These are phyloP conservation scores for Wallemia hederae DNA, from an alignment of 1,284 basidiomycete genomes.

Conservation along the genomic window DNA sequence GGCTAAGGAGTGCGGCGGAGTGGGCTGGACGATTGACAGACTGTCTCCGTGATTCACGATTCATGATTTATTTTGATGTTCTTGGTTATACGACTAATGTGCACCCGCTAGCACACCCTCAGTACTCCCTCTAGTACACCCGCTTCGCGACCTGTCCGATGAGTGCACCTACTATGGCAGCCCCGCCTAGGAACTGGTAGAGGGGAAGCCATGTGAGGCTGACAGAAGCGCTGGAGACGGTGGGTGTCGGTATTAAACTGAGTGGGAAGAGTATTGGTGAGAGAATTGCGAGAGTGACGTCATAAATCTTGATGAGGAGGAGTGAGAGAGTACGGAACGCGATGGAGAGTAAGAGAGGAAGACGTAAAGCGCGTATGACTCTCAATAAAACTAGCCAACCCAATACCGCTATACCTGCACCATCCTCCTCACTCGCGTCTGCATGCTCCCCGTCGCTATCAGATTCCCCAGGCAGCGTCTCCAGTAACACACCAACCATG, in stretches of 20 bases:
- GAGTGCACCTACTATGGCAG: neutral
- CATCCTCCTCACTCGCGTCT: neutral
- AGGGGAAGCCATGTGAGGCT: neutral
- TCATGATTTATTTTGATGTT: too few relatives aligned
- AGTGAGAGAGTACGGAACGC: neutral
- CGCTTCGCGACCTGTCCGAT: neutral
- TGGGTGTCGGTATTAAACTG: neutral
- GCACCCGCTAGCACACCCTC: too few relatives aligned
- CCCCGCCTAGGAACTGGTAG: neutral
- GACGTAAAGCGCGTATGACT: neutral
- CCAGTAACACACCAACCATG: neutral
- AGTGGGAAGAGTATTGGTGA: neutral
- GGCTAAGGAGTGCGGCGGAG: constrained; percentile 19
- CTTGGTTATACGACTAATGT: too few relatives aligned
- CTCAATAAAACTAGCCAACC: neutral
- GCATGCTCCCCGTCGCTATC: neutral
- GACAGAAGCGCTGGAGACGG: neutral
- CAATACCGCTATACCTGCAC: neutral
- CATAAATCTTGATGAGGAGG: neutral
- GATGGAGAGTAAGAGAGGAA: neutral
- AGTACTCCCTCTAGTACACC: too few relatives aligned
- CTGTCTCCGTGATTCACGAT: constrained; percentile 44
- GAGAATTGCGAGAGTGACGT: neutral
- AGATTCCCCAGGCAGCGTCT: neutral
- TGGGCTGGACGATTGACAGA: constrained; percentile 39